phyloP scores from a whole-genome alignment of 139 green algal species.

The Yamagishiella unicocca region DNA sequence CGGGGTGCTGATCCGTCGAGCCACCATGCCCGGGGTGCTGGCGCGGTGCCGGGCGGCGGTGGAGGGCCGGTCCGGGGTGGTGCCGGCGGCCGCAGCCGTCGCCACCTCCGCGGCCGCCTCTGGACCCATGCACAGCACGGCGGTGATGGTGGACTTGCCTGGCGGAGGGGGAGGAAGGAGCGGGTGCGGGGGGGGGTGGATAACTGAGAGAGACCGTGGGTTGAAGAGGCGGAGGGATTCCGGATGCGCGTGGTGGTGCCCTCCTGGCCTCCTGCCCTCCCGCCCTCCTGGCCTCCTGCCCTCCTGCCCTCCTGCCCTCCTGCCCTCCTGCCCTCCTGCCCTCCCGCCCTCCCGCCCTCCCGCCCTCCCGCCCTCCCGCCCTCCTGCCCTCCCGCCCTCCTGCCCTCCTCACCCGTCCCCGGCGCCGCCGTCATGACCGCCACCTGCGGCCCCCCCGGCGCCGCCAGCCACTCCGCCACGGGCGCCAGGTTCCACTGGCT shows the following conservation, averaged over 20 bases:
- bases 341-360: background rate
- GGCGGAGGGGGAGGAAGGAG: background rate
- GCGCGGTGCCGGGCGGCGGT: background rate
- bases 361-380: background rate
- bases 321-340: too few relatives aligned
- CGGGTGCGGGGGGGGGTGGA: background rate
- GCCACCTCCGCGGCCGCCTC: slow-evolving; percentile 41
- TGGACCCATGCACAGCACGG: slow-evolving; percentile 29
- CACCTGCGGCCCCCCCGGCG: slow-evolving; percentile 3
- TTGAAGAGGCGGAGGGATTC: too few relatives aligned
- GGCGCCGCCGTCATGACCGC: slow-evolving; percentile 20
- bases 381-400: background rate
- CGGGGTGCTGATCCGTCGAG: background rate
- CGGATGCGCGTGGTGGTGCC: too few relatives aligned
- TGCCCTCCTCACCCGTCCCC: background rate
- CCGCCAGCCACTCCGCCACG: slow-evolving; percentile 26
- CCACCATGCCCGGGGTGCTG: background rate
- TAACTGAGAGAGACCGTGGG: too few relatives aligned
- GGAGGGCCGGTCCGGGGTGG: background rate
- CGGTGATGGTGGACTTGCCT: slow-evolving; percentile 46
- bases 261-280: too few relatives aligned
- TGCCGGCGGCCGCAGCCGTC: background rate
- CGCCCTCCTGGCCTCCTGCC: too few relatives aligned
- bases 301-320: too few relatives aligned
- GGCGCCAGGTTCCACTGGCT: background rate